Evolutionary conservation across 2,329 filamentous ascomycete genomes (phyloP), one percentile per base, ranked within the genome.

Genomic region (Aspergillus brunneoviolaceus): DNA sequence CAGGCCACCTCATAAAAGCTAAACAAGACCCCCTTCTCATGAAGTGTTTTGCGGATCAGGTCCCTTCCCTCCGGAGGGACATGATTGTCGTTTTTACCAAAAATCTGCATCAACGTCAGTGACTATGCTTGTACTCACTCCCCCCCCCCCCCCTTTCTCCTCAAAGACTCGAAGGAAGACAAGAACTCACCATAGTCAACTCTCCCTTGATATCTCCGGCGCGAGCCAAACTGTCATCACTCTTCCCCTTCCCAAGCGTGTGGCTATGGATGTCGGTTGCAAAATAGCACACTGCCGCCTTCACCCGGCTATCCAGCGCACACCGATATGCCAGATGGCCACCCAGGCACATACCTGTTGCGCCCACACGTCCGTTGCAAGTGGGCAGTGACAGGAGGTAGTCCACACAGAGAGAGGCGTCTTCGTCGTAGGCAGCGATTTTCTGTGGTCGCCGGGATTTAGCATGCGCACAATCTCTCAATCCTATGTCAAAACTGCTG

Each of bases 341-440:
- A 55, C 94, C 94, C 1, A 97, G 86, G 75, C 93, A 97, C 93
- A 97, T 97, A 62, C 91, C 91, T 12, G 90, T 92, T 4, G 88
- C 81, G 50, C 91, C 91, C 66, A 96, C 85, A 39, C 85, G 84
- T 53, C 92, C 92, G 62, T 87, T 96, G 77, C 92, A 91, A n/a
- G 89, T 92, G 4, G 86, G 83, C 23, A 92, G 83, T 25, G 83
- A 84, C 4, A 94, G 82, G 31, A 95, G 85, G 62, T 87, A 80
- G 73, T 91, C 87, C 39, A 94, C 85, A 3, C 87, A 84, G 48
- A 87, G 82, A 60, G 81, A 80, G 2, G 89, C 87, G 69, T 94
- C 91, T 73, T 89, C 89, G 69, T 97, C 93, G 74, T 97, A 97
- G 6, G 91, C 93, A 48, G 88, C 83, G 12, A 97, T 81, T 60